A percentile compares a stretch with the other conserved stretches of the same genome.
Conservation (phyloP, 805 yeast species). For the Starmerella vaccinii region DNA sequence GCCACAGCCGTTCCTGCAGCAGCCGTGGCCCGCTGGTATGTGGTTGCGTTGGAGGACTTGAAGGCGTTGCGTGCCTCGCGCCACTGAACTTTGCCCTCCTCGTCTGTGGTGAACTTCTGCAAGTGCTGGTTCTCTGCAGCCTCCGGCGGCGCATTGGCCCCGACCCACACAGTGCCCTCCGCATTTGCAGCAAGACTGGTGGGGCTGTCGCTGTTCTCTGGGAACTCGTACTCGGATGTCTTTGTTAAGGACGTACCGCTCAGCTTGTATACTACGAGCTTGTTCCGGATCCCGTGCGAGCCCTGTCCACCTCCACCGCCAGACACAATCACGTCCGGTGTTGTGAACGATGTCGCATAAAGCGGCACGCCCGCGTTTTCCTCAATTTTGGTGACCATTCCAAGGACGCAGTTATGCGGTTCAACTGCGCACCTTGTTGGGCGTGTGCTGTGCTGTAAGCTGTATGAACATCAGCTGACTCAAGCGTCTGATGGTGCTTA, state of each 20-base stretch:
- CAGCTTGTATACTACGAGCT: conserved; percentile 35
- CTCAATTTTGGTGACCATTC: neutral
- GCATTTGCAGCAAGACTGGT: conserved; percentile 58
- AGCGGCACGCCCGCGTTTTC: conserved; percentile 43
- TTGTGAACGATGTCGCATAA: conserved; percentile 63
- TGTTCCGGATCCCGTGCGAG: conserved; percentile 77
- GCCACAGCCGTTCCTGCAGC: conserved; percentile 11
- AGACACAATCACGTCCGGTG: conserved; percentile 50
- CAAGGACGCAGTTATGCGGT: neutral
- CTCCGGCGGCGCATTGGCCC: conserved; percentile 15
- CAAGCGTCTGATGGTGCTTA: neutral
- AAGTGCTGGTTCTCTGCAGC: conserved; percentile 58
- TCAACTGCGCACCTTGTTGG: neutral
- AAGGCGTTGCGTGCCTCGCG: conserved; percentile 7
- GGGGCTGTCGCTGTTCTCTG: conserved; percentile 63
- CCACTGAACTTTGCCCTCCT: conserved; percentile 5
- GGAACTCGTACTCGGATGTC: conserved; percentile 22
- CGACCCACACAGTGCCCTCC: conserved; percentile 32
- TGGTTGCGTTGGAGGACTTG: conserved; percentile 7
- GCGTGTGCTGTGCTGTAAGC: neutral
- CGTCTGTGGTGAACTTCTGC: conserved; percentile 30
- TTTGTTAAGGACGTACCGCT: neutral
- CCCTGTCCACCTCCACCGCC: conserved; percentile 98
- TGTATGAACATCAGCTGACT: neutral
- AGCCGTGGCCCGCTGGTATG: conserved; percentile 20